Base-by-base conservation (phyloP, 2,329 filamentous ascomycete species). In the Trichoderma atroviride region DNA sequence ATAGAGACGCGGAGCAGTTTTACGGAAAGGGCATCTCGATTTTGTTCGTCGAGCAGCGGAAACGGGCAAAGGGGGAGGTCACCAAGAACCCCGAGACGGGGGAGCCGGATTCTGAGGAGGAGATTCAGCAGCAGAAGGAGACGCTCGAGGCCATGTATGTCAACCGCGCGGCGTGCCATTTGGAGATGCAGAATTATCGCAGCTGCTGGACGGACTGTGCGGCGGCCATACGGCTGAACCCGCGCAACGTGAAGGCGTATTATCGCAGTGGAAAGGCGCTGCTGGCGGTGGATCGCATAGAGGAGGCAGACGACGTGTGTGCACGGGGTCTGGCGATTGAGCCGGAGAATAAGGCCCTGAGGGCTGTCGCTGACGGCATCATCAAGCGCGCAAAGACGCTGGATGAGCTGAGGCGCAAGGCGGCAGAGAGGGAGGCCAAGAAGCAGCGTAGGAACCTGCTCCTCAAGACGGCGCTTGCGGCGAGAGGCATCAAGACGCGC, bases 151-250 rank as follows among this genome's bases (percentile, higher is more conserved):
- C 89, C 1, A 90, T 93, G 71, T 90, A 94, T 79, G 88, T 91
- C 72, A 99, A 99, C 81, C 89, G 96, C 71, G 94, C 95, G 0
- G 89, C 96, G 33, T 97, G 93, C 81, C 92, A 98, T 79, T 85
- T 99, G 71, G 91, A 94, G 79, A 85, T 97, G 73, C 88, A 89
- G 78, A 99, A 99, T 83, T 96, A 94, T 81, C 90, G 95, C 72
- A 91, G 89, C 72, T 94, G 92, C 81, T 96, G 91, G 76, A 86
- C 91, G 59, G 96, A 98, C 83, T 96, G 94, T 79, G 92, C 91
- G 2, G 85, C 88, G 9, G 91, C 92, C 1, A 85, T 99, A 70
- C 88, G 89, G 50, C 83, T 97, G 70, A 96, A 97, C 80, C 86
- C 90, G 3, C 79, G 79, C 62, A 97, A 97, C 79, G 79, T 96